Conservation (phyloP, 2,329 filamentous ascomycete genomes). For the Didymella sp. region DNA sequence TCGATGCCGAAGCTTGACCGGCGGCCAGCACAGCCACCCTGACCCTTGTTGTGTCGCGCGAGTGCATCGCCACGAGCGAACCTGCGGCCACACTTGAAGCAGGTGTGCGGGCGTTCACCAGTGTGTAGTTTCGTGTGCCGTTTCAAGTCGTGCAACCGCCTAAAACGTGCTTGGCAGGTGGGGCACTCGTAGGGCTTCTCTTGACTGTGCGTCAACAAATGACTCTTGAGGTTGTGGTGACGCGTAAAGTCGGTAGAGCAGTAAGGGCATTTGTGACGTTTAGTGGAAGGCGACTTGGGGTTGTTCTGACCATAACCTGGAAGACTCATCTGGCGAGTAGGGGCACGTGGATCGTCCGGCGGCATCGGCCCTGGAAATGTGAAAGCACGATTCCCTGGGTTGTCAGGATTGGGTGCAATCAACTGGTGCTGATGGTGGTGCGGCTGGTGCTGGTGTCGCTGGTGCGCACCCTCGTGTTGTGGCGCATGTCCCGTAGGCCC, state of each 20-base stretch:
- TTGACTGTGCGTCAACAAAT: constrained; percentile 95
- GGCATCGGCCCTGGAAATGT: constrained; percentile 69
- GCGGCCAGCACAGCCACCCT: constrained; percentile 91
- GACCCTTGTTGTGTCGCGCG: constrained; percentile 92
- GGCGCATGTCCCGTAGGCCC: constrained; percentile 54
- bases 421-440: constrained; percentile 46
- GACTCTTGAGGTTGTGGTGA: constrained; percentile 96
- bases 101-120: constrained; percentile 93
- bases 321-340: constrained; percentile 65
- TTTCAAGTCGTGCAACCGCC: constrained; percentile 92
- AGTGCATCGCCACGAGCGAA: constrained; percentile 96
- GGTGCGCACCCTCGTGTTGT: constrained; percentile 47
- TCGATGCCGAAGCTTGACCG: constrained; percentile 84
- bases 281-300: constrained; percentile 75
- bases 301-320: constrained; percentile 63
- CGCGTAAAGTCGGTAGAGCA: constrained; percentile 96
- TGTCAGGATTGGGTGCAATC: constrained; percentile 47
- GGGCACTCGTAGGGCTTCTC: constrained; percentile 96
- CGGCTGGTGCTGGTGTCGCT: constrained; percentile 31
- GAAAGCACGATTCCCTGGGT: constrained; percentile 61
- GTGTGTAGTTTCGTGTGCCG: constrained; percentile 96
- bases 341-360: constrained; percentile 57
- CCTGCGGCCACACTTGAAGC: constrained; percentile 90
- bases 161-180: constrained; percentile 91
- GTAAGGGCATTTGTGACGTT: constrained; percentile 96